Conservation (phyloP, 441 rosid genomes). For the Corymbia citriodora region DNA sequence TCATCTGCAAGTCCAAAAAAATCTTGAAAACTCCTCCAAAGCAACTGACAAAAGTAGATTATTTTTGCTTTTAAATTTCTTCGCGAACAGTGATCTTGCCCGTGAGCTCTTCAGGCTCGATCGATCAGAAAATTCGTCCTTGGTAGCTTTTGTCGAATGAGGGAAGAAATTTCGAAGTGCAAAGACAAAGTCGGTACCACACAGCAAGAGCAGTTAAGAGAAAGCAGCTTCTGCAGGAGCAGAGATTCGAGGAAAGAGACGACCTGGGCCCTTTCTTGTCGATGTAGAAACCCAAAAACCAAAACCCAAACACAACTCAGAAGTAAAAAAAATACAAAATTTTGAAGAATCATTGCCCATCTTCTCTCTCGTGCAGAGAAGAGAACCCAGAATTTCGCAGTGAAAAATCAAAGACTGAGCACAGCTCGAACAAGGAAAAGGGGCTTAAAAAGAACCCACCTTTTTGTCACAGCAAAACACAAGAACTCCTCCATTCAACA, state of each 20-base stretch:
- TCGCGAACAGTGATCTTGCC: neutral
- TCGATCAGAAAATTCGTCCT: neutral
- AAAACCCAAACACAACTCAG: neutral
- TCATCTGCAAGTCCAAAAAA: neutral
- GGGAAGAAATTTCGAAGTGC: neutral
- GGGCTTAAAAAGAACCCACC: neutral
- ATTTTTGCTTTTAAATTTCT: neutral
- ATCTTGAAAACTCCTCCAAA: neutral
- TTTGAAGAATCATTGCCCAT: neutral
- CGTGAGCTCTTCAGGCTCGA: neutral
- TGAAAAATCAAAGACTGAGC: neutral
- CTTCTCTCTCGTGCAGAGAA: neutral
- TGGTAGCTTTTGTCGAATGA: neutral
- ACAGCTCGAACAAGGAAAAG: neutral
- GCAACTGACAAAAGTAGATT: accelerated
- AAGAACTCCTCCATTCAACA: neutral
- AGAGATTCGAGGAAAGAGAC: neutral
- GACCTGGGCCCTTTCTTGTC: neutral
- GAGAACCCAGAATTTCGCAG: neutral
- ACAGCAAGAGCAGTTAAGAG: neutral
- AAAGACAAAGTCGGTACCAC: neutral
- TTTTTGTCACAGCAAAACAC: neutral
- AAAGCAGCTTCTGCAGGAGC: neutral
- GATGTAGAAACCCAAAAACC: neutral
- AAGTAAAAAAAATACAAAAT: neutral